These are phyloP conservation scores for Pseudohalonectria lignicola DNA, from an alignment of 2,329 filamentous ascomycete species.

Conservation along the genomic window DNA sequence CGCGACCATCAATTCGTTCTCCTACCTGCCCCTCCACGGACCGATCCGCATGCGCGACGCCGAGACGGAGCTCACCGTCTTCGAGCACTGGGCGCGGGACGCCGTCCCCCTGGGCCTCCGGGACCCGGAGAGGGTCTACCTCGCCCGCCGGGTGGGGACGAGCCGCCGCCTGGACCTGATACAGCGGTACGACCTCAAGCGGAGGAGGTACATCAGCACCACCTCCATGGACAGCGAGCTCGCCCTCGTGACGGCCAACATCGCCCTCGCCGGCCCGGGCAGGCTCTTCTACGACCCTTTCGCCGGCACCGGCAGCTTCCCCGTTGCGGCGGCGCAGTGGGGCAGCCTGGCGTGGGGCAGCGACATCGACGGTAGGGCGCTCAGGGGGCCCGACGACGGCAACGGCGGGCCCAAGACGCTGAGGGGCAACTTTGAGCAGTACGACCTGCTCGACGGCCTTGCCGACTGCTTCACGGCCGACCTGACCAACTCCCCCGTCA, in stretches of 20 bases:
- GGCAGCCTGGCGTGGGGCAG: slow-evolving; percentile 75
- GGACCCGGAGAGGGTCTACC: slow-evolving; percentile 52
- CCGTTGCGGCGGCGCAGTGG: slow-evolving; percentile 81
- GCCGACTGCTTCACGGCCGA: slow-evolving; percentile 78
- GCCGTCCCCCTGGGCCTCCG: slow-evolving; percentile 33
- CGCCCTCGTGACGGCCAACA: slow-evolving; percentile 82
- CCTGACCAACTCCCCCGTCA: slow-evolving; percentile 75
- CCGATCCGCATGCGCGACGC: slow-evolving; percentile 66
- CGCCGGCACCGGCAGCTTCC: slow-evolving; percentile 88
- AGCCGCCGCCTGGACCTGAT: slow-evolving; percentile 60
- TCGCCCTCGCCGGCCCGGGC: slow-evolving; percentile 70
- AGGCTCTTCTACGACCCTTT: slow-evolving; percentile 93
- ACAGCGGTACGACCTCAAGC: slow-evolving; percentile 78
- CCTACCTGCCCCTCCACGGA: slow-evolving; percentile 67
- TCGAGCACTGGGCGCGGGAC: slow-evolving; percentile 66
- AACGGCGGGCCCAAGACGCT: slow-evolving; percentile 29
- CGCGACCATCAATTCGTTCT: slow-evolving; percentile 73
- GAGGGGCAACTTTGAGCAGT: slow-evolving; percentile 72
- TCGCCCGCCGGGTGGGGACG: slow-evolving; percentile 60
- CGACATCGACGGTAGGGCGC: slow-evolving; percentile 86
- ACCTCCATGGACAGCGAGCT: slow-evolving; percentile 97
- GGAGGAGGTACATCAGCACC: slow-evolving; percentile 84
- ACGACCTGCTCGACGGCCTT: slow-evolving; percentile 54
- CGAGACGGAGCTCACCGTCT: slow-evolving; percentile 65
- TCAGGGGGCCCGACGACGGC: slow-evolving; percentile 52